Evolutionary conservation across 495 filamentous ascomycete genomes (phyloP), one percentile per base, ranked within the genome.

Genomic region (Astrothelium macrocarpum): DNA sequence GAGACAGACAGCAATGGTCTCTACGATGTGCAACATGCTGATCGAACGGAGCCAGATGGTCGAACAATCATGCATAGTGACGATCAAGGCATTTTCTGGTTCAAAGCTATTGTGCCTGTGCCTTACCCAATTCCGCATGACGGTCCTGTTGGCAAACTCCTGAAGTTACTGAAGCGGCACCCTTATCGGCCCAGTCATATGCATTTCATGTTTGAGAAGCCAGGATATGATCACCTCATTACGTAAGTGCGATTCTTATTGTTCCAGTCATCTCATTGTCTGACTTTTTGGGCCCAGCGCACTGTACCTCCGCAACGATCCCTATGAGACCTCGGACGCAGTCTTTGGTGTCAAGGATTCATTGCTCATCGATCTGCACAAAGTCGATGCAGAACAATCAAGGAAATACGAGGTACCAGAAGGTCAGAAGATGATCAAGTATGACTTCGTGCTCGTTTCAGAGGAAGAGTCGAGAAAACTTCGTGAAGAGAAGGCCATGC

Each of bases 191-290:
- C 92, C 29, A 85, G 86, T 53, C 91, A 97, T 78, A 86, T 96
- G 80, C 92, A 96, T 77, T 96, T 96, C 71, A 94, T 95, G 89
- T 95, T 96, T 75, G 83, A 87, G 73, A 95, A 91, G 79, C 77
- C 80, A 74, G 90, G 86, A 0, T 95, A 86, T 73, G 90, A 96
- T 75, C 82, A 88, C 70, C 77, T 97, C 68, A 85, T 96, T 68
- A 97, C 92, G 87, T 91, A 75, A 65, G 85, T 82, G 1, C 32
- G 60, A 59, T 29, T 23, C 36, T 23, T 53, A 11, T 11, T 4
- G 20, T 32, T 9, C 3, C 7, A 20, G n/a, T 16, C 5, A 63
- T 18, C 12, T 59, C 58, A 20, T 43, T 65, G 58, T 29, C 23
- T 66, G 63, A 65, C 64, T 53, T 18, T 42, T 53, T 62, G 32